Evolutionary conservation across 2,329 filamentous ascomycete species (phyloP).

Genomic region (Botrytis squamosa): DNA sequence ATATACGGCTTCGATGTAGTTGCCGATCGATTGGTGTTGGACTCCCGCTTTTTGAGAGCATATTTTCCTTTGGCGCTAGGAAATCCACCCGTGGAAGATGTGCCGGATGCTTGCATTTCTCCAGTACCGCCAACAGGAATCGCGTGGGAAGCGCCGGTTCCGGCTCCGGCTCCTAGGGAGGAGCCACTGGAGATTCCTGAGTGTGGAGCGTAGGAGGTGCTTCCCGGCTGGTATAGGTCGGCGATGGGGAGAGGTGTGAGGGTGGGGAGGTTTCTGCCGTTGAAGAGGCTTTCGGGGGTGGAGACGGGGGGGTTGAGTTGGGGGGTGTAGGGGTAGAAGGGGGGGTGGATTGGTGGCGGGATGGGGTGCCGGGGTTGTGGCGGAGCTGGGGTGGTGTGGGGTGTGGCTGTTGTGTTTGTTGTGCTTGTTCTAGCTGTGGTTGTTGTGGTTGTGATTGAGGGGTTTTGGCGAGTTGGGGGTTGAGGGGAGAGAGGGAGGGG

Average conservation of each 20-base stretch:
- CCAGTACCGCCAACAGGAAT: neutral
- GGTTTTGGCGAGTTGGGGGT: too few relatives aligned
- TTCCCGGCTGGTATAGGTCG: neutral
- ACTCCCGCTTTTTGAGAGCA: neutral
- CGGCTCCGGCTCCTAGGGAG: neutral
- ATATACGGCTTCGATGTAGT: neutral
- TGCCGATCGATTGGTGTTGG: neutral
- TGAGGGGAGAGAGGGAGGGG: too few relatives aligned
- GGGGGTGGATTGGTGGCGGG: neutral
- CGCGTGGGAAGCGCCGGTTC: neutral
- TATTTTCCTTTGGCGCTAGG: rapidly evolving
- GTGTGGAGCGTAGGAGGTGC: neutral
- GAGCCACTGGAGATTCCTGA: neutral
- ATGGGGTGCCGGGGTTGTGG: neutral
- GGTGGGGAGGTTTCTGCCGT: neutral
- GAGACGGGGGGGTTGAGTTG: neutral
- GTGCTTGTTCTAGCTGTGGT: neutral
- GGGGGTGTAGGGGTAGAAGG: neutral
- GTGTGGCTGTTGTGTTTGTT: neutral
- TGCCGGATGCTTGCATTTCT: neutral
- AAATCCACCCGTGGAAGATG: neutral
- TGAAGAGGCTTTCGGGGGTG: neutral
- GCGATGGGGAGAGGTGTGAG: neutral
- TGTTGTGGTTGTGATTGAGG: neutral
- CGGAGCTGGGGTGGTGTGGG: neutral